Conservation (phyloP, 257 asterid species). For the Jaltomata sinuosa region DNA sequence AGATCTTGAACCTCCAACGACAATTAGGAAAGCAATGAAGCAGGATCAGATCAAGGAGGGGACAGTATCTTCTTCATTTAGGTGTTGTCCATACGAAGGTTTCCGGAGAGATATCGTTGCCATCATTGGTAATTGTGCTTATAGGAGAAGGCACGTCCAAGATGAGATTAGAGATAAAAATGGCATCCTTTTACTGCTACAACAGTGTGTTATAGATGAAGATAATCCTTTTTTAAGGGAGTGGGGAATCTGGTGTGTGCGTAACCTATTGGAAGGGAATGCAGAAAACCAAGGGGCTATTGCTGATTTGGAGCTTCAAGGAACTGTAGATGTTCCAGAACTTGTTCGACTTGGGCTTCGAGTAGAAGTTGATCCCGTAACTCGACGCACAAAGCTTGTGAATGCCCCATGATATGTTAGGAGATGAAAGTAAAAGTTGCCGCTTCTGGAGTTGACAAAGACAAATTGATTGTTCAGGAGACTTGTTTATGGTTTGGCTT, state of each 20-base stretch:
- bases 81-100: conserved; percentile 68
- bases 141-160: conserved; percentile 47
- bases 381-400: conserved; percentile 71
- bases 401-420: conserved; percentile 17
- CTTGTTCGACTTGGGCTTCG: conserved; percentile 51
- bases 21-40: conserved; percentile 39
- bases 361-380: conserved; percentile 68
- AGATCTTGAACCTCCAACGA: conserved; percentile 62
- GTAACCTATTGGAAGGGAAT: conserved; percentile 72
- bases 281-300: conserved; percentile 48
- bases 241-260: conserved; percentile 79
- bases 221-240: conserved; percentile 89
- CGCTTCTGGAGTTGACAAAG: not conserved
- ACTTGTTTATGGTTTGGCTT: not conserved
- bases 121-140: conserved; percentile 66
- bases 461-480: not conserved
- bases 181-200: conserved; percentile 60
- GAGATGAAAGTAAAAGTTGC: not conserved
- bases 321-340: conserved; percentile 63
- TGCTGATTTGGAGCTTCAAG: conserved; percentile 56
- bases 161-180: conserved; percentile 54
- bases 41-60: conserved; percentile 13
- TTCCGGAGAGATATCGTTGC: conserved; percentile 73
- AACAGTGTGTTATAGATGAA: conserved; percentile 70
- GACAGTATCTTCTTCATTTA: conserved; percentile 10